Evolutionary conservation across 2,329 filamentous ascomycete genomes (phyloP), one percentile per base, ranked within the genome.

Genomic region (Sclerotinia sclerotiorum): DNA sequence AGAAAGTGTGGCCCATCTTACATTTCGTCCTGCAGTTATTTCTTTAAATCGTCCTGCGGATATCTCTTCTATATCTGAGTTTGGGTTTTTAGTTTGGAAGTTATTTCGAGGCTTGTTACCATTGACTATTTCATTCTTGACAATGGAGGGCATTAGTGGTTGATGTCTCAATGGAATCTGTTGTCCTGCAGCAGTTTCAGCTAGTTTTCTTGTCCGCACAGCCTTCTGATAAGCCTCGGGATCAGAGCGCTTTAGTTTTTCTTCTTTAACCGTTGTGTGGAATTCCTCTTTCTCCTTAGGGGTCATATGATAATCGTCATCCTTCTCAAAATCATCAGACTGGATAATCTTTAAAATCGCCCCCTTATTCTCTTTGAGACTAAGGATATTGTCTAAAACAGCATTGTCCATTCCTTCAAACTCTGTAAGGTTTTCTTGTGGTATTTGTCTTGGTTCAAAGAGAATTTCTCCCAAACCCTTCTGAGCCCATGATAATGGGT

Each of bases 271-370:
- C 61, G 82, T 77, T 52, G 80, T 72, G 44, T 84, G 81, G 0
- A 87, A 86, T 57, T 88, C 84, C 55, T 79, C 80, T 13, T 82
- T 77, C 71, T 93, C 90, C 64, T 90, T 87, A 0, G 82, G 80
- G 0, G 87, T 88, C 29, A 94, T 78, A 17, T 83, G 82, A 62
- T 88, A 87, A 15, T 85, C 80, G 68, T 90, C 89, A 71, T 93
- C 89, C 72, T 87, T 83, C 72, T 91, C 88, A 72, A 93, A 92
- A 0, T 89, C 89, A 72, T 94, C 90, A 0, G 89, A 90, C 51
- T 89, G 84, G 3, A 86, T 83, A 68, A 94, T 88, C 1, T 80
- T 80, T 17, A 82, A 79, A 60, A 91, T 84, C 11, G 79, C 77
- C 7, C 55, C 51, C 2, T 52, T 46, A 5, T 49, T 48, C 27